phyloP scores from a whole-genome alignment of 306 rosid genomes.

The Trifolium pratense region DNA sequence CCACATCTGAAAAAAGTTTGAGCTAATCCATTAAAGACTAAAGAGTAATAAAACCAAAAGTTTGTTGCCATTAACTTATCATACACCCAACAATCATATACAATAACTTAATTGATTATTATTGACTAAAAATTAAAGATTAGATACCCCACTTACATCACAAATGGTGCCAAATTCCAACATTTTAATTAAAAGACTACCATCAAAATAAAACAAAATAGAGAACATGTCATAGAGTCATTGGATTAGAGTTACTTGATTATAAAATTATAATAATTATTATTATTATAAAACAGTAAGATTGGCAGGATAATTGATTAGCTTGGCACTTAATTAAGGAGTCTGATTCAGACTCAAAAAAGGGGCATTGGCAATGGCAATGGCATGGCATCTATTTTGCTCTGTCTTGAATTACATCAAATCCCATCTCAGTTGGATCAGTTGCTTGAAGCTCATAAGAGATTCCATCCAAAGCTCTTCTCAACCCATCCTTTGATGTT shows the following conservation, averaged over 20 bases:
- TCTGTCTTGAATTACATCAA: conserved; percentile 69
- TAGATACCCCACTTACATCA: conserved; percentile 53
- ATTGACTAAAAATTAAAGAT: conserved; percentile 33
- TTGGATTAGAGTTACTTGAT: conserved; percentile 37
- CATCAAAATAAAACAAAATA: not conserved
- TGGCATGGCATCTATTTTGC: conserved; percentile 41
- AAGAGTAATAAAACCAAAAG: conserved; percentile 29
- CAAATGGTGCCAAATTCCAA: conserved; percentile 43
- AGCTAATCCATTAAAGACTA: conserved; percentile 29
- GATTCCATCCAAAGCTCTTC: conserved; percentile 92
- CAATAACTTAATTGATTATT: conserved; percentile 35
- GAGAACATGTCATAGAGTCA: conserved; percentile 46
- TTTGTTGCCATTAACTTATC: conserved; percentile 44
- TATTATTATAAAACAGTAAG: conserved; percentile 28
- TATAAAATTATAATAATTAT: conserved; percentile 13
- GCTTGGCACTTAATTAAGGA: conserved; percentile 38
- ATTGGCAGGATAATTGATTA: conserved; percentile 44
- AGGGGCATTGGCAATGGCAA: no score
- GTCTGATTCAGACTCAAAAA: not conserved
- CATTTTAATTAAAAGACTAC: conserved; percentile 33
- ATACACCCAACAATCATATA: conserved; percentile 46
- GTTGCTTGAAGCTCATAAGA: conserved; percentile 93
- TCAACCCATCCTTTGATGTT: conserved; percentile 92
- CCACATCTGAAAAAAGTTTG: conserved; percentile 36
- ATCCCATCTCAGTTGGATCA: conserved; percentile 96